These are phyloP conservation scores for Flaveria bidentis DNA, from an alignment of 129 eudicot species.

Conservation along the genomic window DNA sequence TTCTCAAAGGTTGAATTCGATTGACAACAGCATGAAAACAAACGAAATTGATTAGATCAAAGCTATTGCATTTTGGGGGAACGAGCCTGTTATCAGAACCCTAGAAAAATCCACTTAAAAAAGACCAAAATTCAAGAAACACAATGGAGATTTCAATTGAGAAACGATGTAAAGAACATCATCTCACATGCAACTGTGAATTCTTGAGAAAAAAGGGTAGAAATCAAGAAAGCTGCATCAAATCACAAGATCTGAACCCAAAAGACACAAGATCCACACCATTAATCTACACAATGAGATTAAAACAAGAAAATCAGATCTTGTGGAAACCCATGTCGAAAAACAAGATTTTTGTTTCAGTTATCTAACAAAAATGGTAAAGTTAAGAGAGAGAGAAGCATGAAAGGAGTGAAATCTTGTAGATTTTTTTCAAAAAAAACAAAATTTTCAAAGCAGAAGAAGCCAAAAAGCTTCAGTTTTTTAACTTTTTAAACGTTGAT, in stretches of 20 bases:
- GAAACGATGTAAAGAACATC: background rate
- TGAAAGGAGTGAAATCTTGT: slow-evolving; percentile 22
- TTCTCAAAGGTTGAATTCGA: background rate
- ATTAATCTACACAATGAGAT: slow-evolving; percentile 12
- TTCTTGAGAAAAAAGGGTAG: slow-evolving; percentile 16
- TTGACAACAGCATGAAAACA: background rate
- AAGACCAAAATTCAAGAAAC: slow-evolving; percentile 28
- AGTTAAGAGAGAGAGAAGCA: slow-evolving; percentile 34
- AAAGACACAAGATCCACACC: slow-evolving; percentile 20
- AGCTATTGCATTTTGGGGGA: slow-evolving; percentile 18
- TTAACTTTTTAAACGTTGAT: slow-evolving; percentile 24
- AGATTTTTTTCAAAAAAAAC: slow-evolving; percentile 26
- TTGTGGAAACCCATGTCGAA: slow-evolving; percentile 36
- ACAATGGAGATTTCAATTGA: slow-evolving; percentile 10
- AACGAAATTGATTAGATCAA: slow-evolving; percentile 33
- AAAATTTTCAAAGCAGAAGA: slow-evolving; percentile 22
- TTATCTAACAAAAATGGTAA: slow-evolving; percentile 38
- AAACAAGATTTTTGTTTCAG: slow-evolving; percentile 14
- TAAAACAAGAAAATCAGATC: slow-evolving; percentile 32
- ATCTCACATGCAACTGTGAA: slow-evolving; percentile 21
- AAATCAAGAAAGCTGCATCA: slow-evolving; percentile 27
- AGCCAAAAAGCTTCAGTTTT: slow-evolving; percentile 41
- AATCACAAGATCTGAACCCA: slow-evolving; percentile 34
- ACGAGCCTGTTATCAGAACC: slow-evolving; percentile 24
- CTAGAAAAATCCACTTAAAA: slow-evolving; percentile 24